Evolutionary conservation across 2,329 filamentous ascomycete genomes (phyloP), one percentile per base, ranked within the genome.

Genomic region (Fusarium concolor): DNA sequence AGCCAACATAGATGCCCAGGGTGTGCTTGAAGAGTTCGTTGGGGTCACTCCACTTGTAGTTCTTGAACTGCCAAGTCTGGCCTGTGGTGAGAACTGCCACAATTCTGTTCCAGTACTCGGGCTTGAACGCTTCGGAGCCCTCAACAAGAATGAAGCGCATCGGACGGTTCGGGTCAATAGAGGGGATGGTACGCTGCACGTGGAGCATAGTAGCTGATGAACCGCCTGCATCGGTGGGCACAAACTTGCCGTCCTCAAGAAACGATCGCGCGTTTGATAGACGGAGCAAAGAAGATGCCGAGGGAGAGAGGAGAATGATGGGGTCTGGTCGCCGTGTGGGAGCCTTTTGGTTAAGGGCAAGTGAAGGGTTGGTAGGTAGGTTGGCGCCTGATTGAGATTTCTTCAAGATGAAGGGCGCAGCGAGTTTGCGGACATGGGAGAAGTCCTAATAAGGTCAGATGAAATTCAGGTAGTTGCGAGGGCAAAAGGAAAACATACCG

Each of bases 51-150:
- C 96, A 99, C 80, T 97, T 97, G 86, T 99, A 99, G 71, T 89
- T 92, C 82, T 97, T 97, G 83, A 99, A 99, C 81, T 99, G 96
- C 96, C 96, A 99, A 11, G 91, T 90, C 82, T 99, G 96, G 33
- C 96, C 96, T 0, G 96, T 99, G 0, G 96, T 99, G 81, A 99
- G 98, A 58, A 99, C 94, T 14, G 92, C 96, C 3, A 97, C 96
- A 9, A 99, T 92, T 51, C 94, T 90, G 74, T 90, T 90, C 96
- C 96, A 99, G 83, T 98, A 97, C 77, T 98, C 94, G 1, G 96
- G 96, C 79, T 97, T 97, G 86, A 99, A 99, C 78, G 96, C 92
- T 76, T 96, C 91, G 0, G 94, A 92, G 18, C 90, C 91, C 78
- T 99, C 96, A 54, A 98, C 95, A 38, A 99, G 89, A 76, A 98